Conservation (phyloP, 2,329 filamentous ascomycete species). For the Aspergillus alliaceus region DNA sequence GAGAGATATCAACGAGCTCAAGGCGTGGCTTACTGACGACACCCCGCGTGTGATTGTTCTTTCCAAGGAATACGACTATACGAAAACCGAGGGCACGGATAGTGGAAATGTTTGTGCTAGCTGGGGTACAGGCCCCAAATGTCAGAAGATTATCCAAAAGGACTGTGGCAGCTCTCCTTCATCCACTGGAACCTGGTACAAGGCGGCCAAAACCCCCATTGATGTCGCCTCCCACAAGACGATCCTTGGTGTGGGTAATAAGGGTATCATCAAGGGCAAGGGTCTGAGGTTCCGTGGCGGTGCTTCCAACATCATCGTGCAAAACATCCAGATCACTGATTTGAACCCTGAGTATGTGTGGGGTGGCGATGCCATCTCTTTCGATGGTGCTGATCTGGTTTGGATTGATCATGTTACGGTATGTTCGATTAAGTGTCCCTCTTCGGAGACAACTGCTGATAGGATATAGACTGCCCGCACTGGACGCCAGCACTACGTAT, state of each 20-base stretch:
- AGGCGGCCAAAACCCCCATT: slow-evolving; percentile 51
- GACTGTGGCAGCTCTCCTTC: slow-evolving; percentile 57
- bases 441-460: neutral
- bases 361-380: slow-evolving; percentile 57
- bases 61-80: slow-evolving; percentile 45
- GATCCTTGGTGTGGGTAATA: slow-evolving; percentile 52
- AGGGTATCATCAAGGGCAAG: slow-evolving; percentile 57
- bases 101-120: slow-evolving; percentile 25
- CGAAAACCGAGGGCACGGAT: slow-evolving; percentile 14
- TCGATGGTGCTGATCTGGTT: slow-evolving; percentile 40
- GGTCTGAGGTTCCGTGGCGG: slow-evolving; percentile 47
- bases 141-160: slow-evolving; percentile 55
- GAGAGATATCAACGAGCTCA: slow-evolving; percentile 53
- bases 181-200: slow-evolving; percentile 46
- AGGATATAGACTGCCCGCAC: slow-evolving; percentile 50
- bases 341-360: slow-evolving; percentile 56
- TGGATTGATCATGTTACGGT: slow-evolving; percentile 51
- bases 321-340: slow-evolving; percentile 54
- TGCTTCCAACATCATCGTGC: slow-evolving; percentile 58
- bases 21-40: slow-evolving; percentile 55
- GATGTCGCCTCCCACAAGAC: slow-evolving; percentile 57
- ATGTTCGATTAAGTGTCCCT: neutral
- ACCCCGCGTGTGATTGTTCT: slow-evolving; percentile 58
- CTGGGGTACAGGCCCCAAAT: slow-evolving; percentile 22
- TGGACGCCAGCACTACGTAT: slow-evolving; percentile 61